Conservation (phyloP, 2,329 filamentous ascomycete species). For the Alternaria panax region DNA sequence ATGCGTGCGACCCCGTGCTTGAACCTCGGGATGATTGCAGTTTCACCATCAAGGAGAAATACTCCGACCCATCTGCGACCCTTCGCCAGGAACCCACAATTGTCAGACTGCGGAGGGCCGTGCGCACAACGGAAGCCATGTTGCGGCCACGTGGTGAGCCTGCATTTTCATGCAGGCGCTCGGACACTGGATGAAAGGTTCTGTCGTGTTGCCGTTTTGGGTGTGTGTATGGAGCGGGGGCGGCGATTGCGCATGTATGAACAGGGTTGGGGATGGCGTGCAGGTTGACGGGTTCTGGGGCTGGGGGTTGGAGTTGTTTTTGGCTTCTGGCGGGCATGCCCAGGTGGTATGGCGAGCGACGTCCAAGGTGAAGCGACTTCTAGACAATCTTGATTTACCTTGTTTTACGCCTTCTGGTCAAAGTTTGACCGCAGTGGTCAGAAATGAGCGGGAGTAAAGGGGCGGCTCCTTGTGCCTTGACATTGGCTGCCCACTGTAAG, state of each 20-base stretch:
- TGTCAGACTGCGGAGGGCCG: conserved; percentile 4
- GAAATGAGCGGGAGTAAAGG: background rate
- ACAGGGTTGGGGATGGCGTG: background rate
- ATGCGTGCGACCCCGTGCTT: background rate
- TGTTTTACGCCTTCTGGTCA: background rate
- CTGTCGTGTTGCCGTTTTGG: conserved; percentile 1
- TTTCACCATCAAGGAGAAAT: conserved; percentile 5
- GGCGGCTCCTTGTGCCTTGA: background rate
- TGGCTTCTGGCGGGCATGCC: background rate
- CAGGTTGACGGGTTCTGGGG: background rate
- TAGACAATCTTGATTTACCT: background rate
- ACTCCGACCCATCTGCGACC: conserved; percentile 1
- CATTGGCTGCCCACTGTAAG: background rate
- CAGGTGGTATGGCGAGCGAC: background rate
- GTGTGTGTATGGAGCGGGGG: background rate
- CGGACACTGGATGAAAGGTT: conserved; percentile 5
- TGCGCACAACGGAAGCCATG: conserved; percentile 7
- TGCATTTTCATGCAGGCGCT: conserved; percentile 16
- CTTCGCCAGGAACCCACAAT: background rate
- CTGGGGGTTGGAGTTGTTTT: background rate
- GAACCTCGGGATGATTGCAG: background rate
- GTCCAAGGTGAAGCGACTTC: background rate
- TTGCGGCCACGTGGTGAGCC: conserved; percentile 14
- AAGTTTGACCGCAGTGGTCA: background rate
- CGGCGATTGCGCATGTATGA: background rate